phyloP scores from a whole-genome alignment of 139 green algal species.

The Yamagishiella unicocca region DNA sequence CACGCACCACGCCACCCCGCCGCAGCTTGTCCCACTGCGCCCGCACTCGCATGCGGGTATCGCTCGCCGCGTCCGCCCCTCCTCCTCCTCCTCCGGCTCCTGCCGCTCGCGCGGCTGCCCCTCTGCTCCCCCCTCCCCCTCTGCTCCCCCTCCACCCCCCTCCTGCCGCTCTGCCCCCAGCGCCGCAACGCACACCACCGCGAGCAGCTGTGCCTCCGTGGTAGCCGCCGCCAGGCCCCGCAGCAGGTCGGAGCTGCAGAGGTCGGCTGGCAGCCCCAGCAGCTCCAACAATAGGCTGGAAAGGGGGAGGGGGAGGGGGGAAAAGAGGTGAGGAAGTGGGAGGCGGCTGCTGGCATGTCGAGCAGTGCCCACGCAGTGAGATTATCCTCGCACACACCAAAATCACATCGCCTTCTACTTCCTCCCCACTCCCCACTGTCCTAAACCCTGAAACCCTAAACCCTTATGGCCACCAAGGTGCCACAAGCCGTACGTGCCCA shows the following conservation, averaged over 20 bases:
- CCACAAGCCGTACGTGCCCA: no score
- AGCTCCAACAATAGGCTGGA: conserved; percentile 77
- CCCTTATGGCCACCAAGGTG: no score
- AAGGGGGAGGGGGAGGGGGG: background rate
- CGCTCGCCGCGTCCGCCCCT: background rate
- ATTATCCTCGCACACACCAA: no score
- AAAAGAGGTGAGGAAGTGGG: no score
- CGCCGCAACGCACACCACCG: background rate
- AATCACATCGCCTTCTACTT: no score
- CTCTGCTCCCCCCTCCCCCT: background rate
- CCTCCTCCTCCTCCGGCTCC: background rate
- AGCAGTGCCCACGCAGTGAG: no score
- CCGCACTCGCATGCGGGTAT: background rate
- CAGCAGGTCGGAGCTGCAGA: conserved; percentile 8
- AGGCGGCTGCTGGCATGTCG: no score
- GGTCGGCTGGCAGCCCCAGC: conserved; percentile 70
- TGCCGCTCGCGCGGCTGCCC: background rate
- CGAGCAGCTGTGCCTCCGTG: background rate
- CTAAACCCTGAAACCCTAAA: no score
- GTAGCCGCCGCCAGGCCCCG: background rate
- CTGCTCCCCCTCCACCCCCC: background rate
- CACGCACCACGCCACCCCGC: background rate
- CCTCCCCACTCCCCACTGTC: no score
- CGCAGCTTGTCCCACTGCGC: background rate
- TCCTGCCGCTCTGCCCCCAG: background rate